Evolutionary conservation across 1,284 basidiomycete genomes (phyloP), one percentile per base, ranked within the genome.

Genomic region (Pisolithus thermaeus): DNA sequence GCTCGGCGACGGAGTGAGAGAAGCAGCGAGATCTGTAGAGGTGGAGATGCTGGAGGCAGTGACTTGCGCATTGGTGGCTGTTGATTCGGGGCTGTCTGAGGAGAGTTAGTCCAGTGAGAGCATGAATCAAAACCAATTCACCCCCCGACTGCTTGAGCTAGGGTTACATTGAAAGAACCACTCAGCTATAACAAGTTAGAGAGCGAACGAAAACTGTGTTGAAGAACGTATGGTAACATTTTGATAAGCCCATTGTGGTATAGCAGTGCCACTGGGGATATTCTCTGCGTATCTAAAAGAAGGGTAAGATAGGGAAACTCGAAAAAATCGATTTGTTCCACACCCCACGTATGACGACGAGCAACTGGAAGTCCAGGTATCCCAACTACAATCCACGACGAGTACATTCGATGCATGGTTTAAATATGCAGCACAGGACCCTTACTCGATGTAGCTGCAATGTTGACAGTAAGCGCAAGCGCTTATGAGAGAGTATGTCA

Each of bases 401-500:
- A 8, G 20, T 54, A 14, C 55, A 49, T 23, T 20, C 27, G 4
- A 41, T 44, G 47, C 39, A 22, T n/a, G 20, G 22, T 23, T 14
- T 14, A 38, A 0, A 7, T 23, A 32, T n/a, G 41, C n/a, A 14
- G 18, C 11, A 8, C 7, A 27, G 35, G 46, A 37, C 22, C 49
- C 37, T 50, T 55, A 61, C 67, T 44, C 49, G 32, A 57, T 35
- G 30, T 52, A 52, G 9, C 57, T 56, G 11, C 30, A 27, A 8
- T 60, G 59, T 47, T 73, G 70, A 51, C 70, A 72, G 18, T 56
- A 20, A 25, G 59, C 61, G 43, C 70, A 72, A 7, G 70, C 71
- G 39, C 62, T 65, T 11, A 70, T 35, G 37, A 61, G n/a, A 8
- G 55, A 61, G 46, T 72, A 72, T 1, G 61, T 58, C 42, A 73